Evolutionary conservation across 1,139 yeast genomes (phyloP).

Genomic region (Eremothecium coryli): DNA sequence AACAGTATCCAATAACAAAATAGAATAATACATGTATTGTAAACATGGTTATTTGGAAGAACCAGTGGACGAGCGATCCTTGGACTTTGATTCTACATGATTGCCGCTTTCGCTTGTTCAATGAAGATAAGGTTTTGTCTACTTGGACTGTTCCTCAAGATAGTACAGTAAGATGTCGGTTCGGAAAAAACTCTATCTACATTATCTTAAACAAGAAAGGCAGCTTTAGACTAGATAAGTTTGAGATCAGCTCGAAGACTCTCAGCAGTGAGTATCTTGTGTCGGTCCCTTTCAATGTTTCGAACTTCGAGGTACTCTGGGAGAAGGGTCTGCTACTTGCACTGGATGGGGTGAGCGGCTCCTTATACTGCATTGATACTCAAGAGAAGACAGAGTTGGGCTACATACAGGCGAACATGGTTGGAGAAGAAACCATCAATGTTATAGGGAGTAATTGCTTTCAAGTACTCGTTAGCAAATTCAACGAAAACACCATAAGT

Average conservation of each 20-base stretch:
- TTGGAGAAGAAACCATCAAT: background rate
- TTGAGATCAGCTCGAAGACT: background rate
- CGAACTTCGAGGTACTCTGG: constrained; percentile 7
- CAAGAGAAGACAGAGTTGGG: constrained; percentile 12
- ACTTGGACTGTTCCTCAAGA: background rate
- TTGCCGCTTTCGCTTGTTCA: background rate
- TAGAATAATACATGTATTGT: too few relatives aligned
- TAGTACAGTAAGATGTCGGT: constrained; percentile 1
- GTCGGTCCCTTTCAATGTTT: constrained; percentile 4
- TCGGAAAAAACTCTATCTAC: background rate
- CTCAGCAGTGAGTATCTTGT: constrained; percentile 1
- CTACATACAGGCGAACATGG: constrained; percentile 6
- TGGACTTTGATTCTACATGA: constrained; percentile 2
- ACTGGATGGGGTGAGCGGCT: constrained; percentile 10
- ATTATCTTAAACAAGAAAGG: background rate
- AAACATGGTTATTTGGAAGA: too few relatives aligned
- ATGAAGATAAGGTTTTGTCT: constrained; percentile 1
- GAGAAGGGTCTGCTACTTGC: constrained; percentile 6
- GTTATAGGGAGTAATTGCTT: constrained; percentile 1
- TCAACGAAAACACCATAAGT: constrained; percentile 9
- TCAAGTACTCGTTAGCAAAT: constrained; percentile 8
- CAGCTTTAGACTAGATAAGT: background rate
- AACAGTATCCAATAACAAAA: too few relatives aligned
- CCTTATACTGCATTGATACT: constrained; percentile 13
- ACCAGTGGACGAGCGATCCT: constrained; percentile 1